Conservation (phyloP, 441 rosid species). For the Gossypium trilobum region DNA sequence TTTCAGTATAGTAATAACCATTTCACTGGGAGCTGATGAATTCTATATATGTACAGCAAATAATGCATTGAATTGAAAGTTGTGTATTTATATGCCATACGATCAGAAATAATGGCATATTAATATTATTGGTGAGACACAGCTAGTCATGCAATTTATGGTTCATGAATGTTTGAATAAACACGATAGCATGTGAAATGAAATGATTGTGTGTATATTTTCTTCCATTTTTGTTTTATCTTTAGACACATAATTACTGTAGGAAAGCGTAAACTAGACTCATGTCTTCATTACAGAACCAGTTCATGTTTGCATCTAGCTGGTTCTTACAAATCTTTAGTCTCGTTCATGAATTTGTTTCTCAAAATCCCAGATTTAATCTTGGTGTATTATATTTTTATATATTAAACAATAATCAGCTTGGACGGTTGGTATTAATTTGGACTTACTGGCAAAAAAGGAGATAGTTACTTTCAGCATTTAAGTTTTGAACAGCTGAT, state of each 20-base stretch:
- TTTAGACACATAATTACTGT: background rate
- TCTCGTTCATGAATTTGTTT: background rate
- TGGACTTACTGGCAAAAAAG: background rate
- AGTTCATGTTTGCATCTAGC: background rate
- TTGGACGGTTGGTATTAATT: background rate
- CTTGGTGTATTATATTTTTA: background rate
- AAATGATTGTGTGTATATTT: background rate
- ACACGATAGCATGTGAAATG: conserved; percentile 1
- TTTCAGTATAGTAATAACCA: background rate
- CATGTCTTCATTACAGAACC: conserved; percentile 7
- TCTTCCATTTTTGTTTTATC: background rate
- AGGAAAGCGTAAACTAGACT: background rate
- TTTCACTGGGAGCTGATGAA: background rate
- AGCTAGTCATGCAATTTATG: conserved; percentile 3
- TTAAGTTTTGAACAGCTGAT: conserved; percentile 5
- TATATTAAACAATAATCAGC: background rate
- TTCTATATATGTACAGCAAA: background rate
- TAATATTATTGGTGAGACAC: conserved; percentile 3
- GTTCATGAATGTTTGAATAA: background rate
- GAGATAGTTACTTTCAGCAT: conserved; percentile 1
- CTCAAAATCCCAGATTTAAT: background rate
- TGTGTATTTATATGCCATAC: background rate
- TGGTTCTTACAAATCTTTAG: background rate
- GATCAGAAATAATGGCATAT: conserved; percentile 3
- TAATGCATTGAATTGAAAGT: conserved; percentile 1